phyloP scores from a whole-genome alignment of 2,329 filamentous ascomycete genomes.

The Hypoxylon sp. region DNA sequence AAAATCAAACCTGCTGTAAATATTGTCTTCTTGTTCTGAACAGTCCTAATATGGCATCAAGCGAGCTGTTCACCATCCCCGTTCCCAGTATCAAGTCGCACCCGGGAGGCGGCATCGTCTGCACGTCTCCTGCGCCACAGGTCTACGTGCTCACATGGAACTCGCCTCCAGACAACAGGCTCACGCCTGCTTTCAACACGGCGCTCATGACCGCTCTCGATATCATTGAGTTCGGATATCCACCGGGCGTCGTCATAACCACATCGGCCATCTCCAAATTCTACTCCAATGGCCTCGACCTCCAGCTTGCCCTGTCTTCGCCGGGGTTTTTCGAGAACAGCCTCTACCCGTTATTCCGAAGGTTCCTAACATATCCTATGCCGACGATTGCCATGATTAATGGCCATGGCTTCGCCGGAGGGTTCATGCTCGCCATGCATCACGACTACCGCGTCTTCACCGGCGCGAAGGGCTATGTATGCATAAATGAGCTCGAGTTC shows the following conservation, averaged over 20 bases:
- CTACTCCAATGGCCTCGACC: slow-evolving; percentile 87
- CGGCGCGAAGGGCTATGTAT: slow-evolving; percentile 77
- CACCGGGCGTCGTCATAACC: slow-evolving; percentile 81
- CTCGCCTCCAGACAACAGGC: slow-evolving; percentile 81
- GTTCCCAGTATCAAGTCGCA: slow-evolving; percentile 62
- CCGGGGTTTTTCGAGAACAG: slow-evolving; percentile 72
- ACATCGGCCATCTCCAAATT: slow-evolving; percentile 83
- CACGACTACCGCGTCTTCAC: slow-evolving; percentile 86
- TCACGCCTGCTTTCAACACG: slow-evolving; percentile 77
- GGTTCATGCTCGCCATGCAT: slow-evolving; percentile 85
- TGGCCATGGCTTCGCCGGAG: slow-evolving; percentile 85
- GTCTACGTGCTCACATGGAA: slow-evolving; percentile 82
- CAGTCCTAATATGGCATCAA: slow-evolving; percentile 49
- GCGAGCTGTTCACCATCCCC: slow-evolving; percentile 71
- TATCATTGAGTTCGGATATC: slow-evolving; percentile 77
- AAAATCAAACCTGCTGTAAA: neutral
- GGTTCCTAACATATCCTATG: slow-evolving; percentile 82
- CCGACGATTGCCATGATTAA: slow-evolving; percentile 85
- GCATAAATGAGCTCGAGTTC: slow-evolving; percentile 86
- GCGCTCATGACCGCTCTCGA: slow-evolving; percentile 80
- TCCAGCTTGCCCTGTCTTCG: slow-evolving; percentile 73
- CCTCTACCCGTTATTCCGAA: slow-evolving; percentile 75
- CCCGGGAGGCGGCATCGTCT: slow-evolving; percentile 71
- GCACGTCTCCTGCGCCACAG: slow-evolving; percentile 70
- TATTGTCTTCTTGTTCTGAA: neutral